Base-by-base conservation (phyloP, 164 flowering plant species). In the Malania oleifera region DNA sequence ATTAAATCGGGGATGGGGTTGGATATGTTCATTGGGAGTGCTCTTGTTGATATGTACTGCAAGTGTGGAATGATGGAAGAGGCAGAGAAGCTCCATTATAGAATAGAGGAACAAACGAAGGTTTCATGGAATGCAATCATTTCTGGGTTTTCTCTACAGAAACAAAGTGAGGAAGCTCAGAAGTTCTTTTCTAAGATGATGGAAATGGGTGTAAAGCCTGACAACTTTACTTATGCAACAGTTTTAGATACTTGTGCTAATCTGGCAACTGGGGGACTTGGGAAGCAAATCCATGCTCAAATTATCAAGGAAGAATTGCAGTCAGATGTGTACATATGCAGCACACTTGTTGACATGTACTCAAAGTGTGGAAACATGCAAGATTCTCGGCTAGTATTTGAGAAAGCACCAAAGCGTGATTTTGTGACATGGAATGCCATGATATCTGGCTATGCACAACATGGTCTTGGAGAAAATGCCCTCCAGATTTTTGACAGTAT, bases 351-450 rank as follows among this genome's bases (percentile, higher is more conserved):
- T 34, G 95, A 90, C 53, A 85, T 90, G 92, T 90, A 90, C 66
- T 80, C 95, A 0, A 90, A 90, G 61, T 90, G 97, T 63, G 97
- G 97, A 41, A 69, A 78, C 68, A 70, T 90, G 85, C 74, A 72
- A 17, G 95, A 87, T 54, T 77, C 89, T 12, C 63, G 63, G 22
- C 60, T 77, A 48, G 59, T 81, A 64, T 90, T 90, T 62, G 82
- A 78, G 25, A 83, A 79, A 64, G 74, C 83, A 46, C 65, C 63
- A 3, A 67, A 75, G 2, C 51, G 78, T 39, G 95, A 90, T 68
- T 75, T 80, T 60, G 89, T 90, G 40, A 80, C 92, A 28, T 90
- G 97, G 95, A 90, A 85, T 67, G 90, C 95, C 28, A 75, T 90
- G 84, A 75, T 82, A 18, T 75, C 79, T 57, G 87, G 90, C 6